Evolutionary conservation across 345 rosid genomes (phyloP).

Genomic region (Acer saccharum): DNA sequence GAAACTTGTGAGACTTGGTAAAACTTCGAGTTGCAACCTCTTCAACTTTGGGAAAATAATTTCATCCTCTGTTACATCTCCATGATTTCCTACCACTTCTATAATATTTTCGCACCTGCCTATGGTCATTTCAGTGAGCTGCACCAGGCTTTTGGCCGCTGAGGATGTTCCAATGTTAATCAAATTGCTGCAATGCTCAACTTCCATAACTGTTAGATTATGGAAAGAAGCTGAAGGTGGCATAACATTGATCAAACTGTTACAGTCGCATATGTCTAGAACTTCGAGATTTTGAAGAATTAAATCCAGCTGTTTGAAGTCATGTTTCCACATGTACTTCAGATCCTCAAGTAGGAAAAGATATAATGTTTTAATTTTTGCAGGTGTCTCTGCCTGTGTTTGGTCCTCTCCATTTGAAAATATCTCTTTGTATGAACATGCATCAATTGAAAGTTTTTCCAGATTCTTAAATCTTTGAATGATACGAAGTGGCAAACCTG

Average conservation of each 20-base stretch:
- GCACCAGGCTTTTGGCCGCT: neutral
- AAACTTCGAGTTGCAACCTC: neutral
- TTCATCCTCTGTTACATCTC: neutral
- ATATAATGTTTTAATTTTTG: too few relatives aligned
- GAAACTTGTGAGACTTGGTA: neutral
- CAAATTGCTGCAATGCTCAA: neutral
- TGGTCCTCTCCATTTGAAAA: too few relatives aligned
- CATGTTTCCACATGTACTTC: neutral
- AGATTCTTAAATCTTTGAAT: slow-evolving; percentile 19
- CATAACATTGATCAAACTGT: neutral
- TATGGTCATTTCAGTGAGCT: neutral
- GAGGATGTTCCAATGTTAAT: neutral
- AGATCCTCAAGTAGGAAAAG: neutral
- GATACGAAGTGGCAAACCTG: slow-evolving; percentile 2
- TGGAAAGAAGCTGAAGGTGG: neutral
- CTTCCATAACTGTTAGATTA: neutral
- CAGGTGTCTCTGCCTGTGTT: too few relatives aligned
- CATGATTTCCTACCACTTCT: neutral
- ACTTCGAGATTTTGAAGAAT: neutral
- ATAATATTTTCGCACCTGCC: neutral
- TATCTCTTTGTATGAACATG: slow-evolving; percentile 9
- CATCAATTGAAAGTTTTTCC: neutral
- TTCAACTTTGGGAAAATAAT: neutral
- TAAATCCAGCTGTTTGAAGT: neutral
- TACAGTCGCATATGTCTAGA: neutral